Percentiles rank a stretch among this genome's conserved stretches.
phyloP scores from a whole-genome alignment of 2,329 filamentous ascomycete species.

The Nemania abortiva region DNA sequence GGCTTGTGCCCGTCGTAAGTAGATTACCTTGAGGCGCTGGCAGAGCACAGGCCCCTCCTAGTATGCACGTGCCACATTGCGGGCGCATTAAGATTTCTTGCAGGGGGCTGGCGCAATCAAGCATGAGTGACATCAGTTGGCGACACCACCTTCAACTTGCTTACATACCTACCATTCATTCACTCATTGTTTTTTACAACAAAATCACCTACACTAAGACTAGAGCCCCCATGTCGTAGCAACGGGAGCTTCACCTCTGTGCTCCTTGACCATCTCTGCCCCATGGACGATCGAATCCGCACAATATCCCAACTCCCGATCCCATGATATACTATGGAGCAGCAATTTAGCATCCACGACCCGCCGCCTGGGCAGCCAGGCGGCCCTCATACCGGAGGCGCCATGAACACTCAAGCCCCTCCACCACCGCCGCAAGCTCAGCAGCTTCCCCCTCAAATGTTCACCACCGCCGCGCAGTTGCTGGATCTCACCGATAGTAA shows the following conservation, averaged over 20 bases:
- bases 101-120: slow-evolving; percentile 7
- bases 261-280: slow-evolving; percentile 21
- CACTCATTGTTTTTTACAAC: not conserved
- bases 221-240: slow-evolving; percentile 27
- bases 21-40: too few relatives aligned
- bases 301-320: slow-evolving; percentile 27
- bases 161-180: not conserved
- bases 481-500: slow-evolving; percentile 97
- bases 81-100: slow-evolving; percentile 28
- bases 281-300: slow-evolving; percentile 44
- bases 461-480: slow-evolving; percentile 95
- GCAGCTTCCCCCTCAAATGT: slow-evolving; percentile 93
- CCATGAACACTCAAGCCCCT: slow-evolving; percentile 27
- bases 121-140: slow-evolving; percentile 33
- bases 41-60: too few relatives aligned
- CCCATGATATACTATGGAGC: slow-evolving; percentile 64
- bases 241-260: slow-evolving; percentile 19
- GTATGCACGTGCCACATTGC: slow-evolving; percentile 34
- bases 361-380: slow-evolving; percentile 57
- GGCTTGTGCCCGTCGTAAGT: too few relatives aligned
- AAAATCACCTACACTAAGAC: not conserved
- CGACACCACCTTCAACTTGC: not conserved
- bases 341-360: slow-evolving; percentile 64
- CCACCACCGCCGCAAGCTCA: slow-evolving; percentile 59
- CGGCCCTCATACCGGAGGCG: slow-evolving; percentile 47